Evolutionary conservation across 768 basidiomycete species (phyloP).

Genomic region (Suillus lakei): DNA sequence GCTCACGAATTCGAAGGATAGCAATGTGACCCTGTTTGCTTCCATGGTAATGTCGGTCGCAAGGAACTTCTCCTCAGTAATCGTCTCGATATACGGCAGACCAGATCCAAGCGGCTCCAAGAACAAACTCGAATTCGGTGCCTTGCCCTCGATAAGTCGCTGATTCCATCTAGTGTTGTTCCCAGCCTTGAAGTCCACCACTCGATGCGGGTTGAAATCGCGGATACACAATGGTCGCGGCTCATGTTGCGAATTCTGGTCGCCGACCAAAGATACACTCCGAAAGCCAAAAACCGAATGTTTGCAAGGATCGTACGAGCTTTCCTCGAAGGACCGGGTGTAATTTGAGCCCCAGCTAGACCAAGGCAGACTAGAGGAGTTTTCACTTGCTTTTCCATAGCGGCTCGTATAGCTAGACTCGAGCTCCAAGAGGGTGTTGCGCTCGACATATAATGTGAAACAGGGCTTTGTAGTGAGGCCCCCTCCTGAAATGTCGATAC

Average conservation of each 20-base stretch:
- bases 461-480: too few relatives aligned
- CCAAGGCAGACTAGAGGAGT: background rate
- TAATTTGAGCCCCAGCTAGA: background rate
- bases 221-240: background rate
- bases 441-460: too few relatives aligned
- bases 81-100: background rate
- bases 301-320: background rate
- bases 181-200: background rate
- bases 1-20: background rate
- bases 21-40: background rate
- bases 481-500: too few relatives aligned
- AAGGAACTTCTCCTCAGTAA: background rate
- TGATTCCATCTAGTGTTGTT: background rate
- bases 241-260: background rate
- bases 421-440: too few relatives aligned
- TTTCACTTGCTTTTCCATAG: too few relatives aligned
- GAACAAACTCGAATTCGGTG: background rate
- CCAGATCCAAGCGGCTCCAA: background rate
- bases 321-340: background rate
- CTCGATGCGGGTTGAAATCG: constrained; percentile 1
- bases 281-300: background rate
- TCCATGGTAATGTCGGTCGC: background rate
- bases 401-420: too few relatives aligned
- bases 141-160: background rate
- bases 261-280: background rate